Conservation (phyloP, 768 basidiomycete species). For the Plicaturopsis crispa region DNA sequence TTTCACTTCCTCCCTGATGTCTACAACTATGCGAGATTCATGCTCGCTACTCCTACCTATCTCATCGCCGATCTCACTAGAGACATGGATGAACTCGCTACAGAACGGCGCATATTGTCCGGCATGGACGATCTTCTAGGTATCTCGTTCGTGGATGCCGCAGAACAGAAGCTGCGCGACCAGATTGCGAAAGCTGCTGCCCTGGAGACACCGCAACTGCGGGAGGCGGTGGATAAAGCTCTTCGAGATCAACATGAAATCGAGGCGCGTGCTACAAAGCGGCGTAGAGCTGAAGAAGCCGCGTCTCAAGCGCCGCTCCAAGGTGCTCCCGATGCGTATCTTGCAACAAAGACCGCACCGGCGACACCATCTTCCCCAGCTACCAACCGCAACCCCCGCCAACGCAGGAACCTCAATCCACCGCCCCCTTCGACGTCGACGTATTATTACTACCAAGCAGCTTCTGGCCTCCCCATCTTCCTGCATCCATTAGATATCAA, state of each 20-base stretch:
- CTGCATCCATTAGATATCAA: conserved; percentile 95
- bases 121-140: conserved; percentile 72
- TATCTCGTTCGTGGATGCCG: conserved; percentile 71
- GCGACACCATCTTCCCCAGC: conserved; percentile 10
- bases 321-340: conserved; percentile 54
- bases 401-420: conserved; percentile 76
- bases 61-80: conserved; percentile 64
- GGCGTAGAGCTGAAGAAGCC: conserved; percentile 16
- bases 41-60: conserved; percentile 89
- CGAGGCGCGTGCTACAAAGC: conserved; percentile 26
- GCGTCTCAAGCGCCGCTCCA: conserved; percentile 8
- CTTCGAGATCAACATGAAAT: conserved; percentile 49
- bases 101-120: conserved; percentile 61
- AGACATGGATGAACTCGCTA: conserved; percentile 65
- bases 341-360: conserved; percentile 31
- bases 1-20: conserved; percentile 96
- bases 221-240: conserved; percentile 56
- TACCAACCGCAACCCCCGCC: conserved; percentile 40
- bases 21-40: conserved; percentile 82
- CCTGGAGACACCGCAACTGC: conserved; percentile 62
- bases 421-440: conserved; percentile 83
- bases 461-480: conserved; percentile 85
- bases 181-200: conserved; percentile 77
- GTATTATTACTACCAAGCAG: conserved; percentile 95
- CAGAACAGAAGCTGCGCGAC: conserved; percentile 64